phyloP scores from a whole-genome alignment of 1,139 yeast species.

The Sugiyamaella xylanicola region DNA sequence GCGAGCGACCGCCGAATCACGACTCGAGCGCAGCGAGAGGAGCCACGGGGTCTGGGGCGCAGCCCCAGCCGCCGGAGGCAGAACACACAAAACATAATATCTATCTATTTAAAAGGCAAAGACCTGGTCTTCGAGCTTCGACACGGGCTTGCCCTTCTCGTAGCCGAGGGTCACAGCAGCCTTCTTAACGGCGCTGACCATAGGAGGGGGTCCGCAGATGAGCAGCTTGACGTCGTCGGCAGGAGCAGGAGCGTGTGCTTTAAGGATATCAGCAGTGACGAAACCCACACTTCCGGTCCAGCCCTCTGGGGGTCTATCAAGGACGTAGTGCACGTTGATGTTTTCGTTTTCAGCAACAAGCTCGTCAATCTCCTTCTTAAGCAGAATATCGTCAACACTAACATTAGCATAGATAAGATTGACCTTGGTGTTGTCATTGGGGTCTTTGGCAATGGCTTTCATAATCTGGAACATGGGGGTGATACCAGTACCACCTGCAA shows the following conservation, averaged over 20 bases:
- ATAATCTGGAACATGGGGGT: slow-evolving; percentile 93
- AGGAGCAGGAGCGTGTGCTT: slow-evolving; percentile 66
- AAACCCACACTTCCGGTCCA: slow-evolving; percentile 87
- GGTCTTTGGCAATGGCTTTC: slow-evolving; percentile 73
- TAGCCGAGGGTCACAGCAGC: slow-evolving; percentile 77
- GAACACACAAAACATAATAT: background rate
- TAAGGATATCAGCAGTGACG: slow-evolving; percentile 75
- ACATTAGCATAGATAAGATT: slow-evolving; percentile 77
- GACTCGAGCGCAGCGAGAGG: background rate
- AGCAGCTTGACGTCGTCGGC: slow-evolving; percentile 68
- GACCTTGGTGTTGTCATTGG: slow-evolving; percentile 75
- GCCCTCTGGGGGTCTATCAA: slow-evolving; percentile 70
- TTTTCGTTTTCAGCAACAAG: slow-evolving; percentile 67
- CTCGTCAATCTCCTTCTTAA: slow-evolving; percentile 76
- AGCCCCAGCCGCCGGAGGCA: slow-evolving; percentile 10
- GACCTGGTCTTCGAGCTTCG: slow-evolving; percentile 90
- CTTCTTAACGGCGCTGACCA: slow-evolving; percentile 79
- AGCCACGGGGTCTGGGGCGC: background rate
- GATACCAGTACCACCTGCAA: slow-evolving; percentile 96
- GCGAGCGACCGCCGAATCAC: too few relatives aligned
- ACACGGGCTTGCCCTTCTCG: slow-evolving; percentile 85
- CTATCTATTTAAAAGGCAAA: slow-evolving; percentile 63
- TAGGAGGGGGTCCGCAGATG: slow-evolving; percentile 94
- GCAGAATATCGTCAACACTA: slow-evolving; percentile 72
- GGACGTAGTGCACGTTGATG: slow-evolving; percentile 70